Evolutionary conservation across 176 grass and related monocot genomes (phyloP), one percentile per base, ranked within the genome.

Genomic region (Chrysopogon serrulatus): DNA sequence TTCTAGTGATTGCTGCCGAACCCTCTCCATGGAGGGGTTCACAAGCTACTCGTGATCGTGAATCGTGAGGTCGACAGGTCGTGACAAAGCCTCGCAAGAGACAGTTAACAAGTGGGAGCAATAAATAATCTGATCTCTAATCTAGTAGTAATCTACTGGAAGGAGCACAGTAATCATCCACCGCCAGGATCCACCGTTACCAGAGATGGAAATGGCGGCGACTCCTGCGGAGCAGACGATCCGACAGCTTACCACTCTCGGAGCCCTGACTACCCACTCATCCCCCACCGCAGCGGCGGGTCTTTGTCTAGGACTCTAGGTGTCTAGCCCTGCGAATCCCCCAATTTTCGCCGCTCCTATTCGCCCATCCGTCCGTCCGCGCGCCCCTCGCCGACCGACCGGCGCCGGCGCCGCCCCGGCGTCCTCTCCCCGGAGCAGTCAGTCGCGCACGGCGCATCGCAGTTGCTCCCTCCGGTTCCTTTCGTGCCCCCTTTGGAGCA

Each of bases 241-340:
- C 60, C 45, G 35, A 90, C 70, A 41, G 63, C 78, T 71, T 82
- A 64, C 78, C 83, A 7, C 64, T 77, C 33, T 63, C 64, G 41
- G 77, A 12, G 66, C 48, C 24, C 32, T 35, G 37, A 54, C 71
- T 10, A 9, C 79, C 4, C 21, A 35, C n/a, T 54, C 30, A 0
- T 28, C 30, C 70, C 21, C 40, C 36, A 10, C 70, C 2, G 23
- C 59, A 16, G 56, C 40, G 57, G 51, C 49, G 35, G 34, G 34
- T 68, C n/a, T n/a, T n/a, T n/a, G n/a, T n/a, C n/a, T n/a, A n/a
- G n/a, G n/a, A n/a, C n/a, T n/a, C n/a, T n/a, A n/a, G n/a, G n/a
- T n/a, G n/a, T n/a, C 17, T 10, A 33, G 1, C 78, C 39, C 78
- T 8, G 57, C 57, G 30, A 76, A 40, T 16, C 30, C 73, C n/a